A percentile compares a stretch with the other conserved stretches of the same genome.
phyloP scores from a whole-genome alignment of 768 basidiomycete genomes.

The Boletus subparvulus region DNA sequence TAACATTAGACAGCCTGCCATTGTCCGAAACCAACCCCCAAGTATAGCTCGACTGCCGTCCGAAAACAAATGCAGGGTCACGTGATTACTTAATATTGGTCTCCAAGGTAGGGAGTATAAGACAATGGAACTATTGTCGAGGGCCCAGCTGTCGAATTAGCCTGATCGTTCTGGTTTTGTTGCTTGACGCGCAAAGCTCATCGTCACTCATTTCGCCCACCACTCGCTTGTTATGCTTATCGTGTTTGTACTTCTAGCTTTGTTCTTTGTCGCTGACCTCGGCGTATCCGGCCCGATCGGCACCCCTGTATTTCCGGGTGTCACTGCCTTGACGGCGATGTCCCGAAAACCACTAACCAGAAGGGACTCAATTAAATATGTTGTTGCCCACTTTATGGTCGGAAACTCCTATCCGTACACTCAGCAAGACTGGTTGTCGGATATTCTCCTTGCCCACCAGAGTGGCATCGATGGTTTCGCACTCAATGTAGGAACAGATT shows the following conservation, averaged over 20 bases:
- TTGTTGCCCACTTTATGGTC: conserved; percentile 58
- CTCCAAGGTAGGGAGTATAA: conserved; percentile 13
- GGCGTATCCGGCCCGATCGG: conserved; percentile 16
- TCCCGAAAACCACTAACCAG: background rate
- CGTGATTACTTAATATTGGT: background rate
- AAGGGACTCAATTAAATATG: conserved; percentile 39
- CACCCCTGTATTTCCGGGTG: background rate
- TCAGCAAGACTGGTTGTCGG: conserved; percentile 40
- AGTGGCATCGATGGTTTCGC: conserved; percentile 70
- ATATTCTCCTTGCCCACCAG: conserved; percentile 54
- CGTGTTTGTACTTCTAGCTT: conserved; percentile 10
- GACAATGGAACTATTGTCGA: background rate
- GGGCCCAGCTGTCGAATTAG: background rate
- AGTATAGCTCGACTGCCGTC: too few relatives aligned
- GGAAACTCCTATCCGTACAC: conserved; percentile 70
- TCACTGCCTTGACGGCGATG: background rate
- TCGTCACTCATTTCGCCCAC: conserved; percentile 15
- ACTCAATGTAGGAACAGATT: conserved; percentile 64
- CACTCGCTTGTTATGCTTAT: conserved; percentile 20
- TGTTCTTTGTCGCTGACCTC: conserved; percentile 9
- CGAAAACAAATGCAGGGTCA: background rate
- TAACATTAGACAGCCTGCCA: background rate
- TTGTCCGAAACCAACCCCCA: too few relatives aligned
- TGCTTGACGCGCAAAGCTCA: conserved; percentile 17
- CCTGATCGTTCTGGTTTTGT: background rate